Evolutionary conservation across 352 stramenopile species (phyloP).

Genomic region (Globisporangium acanthophoron): DNA sequence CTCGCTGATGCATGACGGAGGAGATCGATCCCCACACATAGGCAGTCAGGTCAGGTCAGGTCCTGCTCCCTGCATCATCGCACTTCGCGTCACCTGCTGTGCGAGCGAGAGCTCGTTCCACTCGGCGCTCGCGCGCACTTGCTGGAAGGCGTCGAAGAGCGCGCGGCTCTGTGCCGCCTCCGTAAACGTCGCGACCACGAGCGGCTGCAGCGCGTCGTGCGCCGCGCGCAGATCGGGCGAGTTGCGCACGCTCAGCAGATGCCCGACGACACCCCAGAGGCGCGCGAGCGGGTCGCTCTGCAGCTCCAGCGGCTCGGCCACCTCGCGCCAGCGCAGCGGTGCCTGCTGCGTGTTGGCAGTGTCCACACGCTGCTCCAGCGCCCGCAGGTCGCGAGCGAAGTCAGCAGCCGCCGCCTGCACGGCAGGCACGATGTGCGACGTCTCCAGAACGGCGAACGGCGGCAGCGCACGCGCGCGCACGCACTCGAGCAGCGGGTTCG

Average conservation of each 20-base stretch:
- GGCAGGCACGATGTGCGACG: conserved; percentile 56
- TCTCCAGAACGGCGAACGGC: conserved; percentile 60
- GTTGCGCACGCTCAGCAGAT: conserved; percentile 97
- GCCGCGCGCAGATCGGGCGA: conserved; percentile 91
- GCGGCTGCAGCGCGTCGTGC: conserved; percentile 91
- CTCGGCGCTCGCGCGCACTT: conserved; percentile 61
- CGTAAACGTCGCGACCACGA: conserved; percentile 92
- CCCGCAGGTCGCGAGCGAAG: conserved; percentile 43
- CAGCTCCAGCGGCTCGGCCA: conserved; percentile 91
- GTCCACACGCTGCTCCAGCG: conserved; percentile 36
- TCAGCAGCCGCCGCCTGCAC: conserved; percentile 42
- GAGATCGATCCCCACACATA: background rate
- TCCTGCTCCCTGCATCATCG: no score
- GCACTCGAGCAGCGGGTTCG: conserved; percentile 52
- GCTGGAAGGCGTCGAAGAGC: conserved; percentile 89
- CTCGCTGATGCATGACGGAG: conserved; percentile 28
- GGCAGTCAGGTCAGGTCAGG: background rate
- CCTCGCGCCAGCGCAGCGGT: conserved; percentile 68
- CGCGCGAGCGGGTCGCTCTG: conserved; percentile 90
- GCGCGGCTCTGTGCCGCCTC: conserved; percentile 90
- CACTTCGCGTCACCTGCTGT: conserved; percentile 35
- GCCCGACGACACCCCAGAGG: conserved; percentile 93
- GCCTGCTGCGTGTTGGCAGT: conserved; percentile 1
- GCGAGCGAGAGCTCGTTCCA: conserved; percentile 49
- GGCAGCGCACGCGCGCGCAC: conserved; percentile 56